phyloP scores from a whole-genome alignment of 1,284 basidiomycete genomes.

The Golubevia sp. region DNA sequence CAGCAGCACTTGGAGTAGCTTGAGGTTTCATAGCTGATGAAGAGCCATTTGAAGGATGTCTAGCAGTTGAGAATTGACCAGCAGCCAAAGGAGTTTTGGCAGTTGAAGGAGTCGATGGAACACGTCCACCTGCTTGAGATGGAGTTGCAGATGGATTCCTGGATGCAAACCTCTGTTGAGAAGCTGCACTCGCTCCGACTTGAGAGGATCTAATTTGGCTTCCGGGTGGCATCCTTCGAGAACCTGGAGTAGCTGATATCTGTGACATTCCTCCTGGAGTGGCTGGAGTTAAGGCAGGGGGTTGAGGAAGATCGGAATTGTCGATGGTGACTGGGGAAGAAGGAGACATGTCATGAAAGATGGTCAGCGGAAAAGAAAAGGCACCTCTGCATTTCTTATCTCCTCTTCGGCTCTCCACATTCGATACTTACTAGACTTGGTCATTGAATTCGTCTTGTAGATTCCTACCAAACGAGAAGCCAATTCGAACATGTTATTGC shows the following conservation, averaged over 20 bases:
- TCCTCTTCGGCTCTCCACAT: not conserved
- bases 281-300: too few relatives aligned
- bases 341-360: too few relatives aligned
- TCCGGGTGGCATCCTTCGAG: too few relatives aligned
- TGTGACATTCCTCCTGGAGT: too few relatives aligned
- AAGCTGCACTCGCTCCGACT: too few relatives aligned
- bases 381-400: too few relatives aligned
- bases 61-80: not conserved
- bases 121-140: not conserved
- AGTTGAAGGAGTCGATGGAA: not conserved
- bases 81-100: not conserved
- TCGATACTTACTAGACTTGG: constrained; percentile 30
- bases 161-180: too few relatives aligned
- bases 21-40: not conserved
- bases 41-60: not conserved
- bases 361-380: too few relatives aligned
- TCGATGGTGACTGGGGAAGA: too few relatives aligned
- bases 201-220: too few relatives aligned
- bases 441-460: constrained; percentile 58
- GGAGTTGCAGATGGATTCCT: not conserved
- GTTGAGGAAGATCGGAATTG: too few relatives aligned
- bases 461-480: constrained; percentile 51
- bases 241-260: too few relatives aligned
- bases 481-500: constrained; percentile 62
- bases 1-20: not conserved